Percentiles rank a stretch among this genome's conserved stretches.
phyloP scores from a whole-genome alignment of 2,329 filamentous ascomycete species.

The Byssothecium circinans region DNA sequence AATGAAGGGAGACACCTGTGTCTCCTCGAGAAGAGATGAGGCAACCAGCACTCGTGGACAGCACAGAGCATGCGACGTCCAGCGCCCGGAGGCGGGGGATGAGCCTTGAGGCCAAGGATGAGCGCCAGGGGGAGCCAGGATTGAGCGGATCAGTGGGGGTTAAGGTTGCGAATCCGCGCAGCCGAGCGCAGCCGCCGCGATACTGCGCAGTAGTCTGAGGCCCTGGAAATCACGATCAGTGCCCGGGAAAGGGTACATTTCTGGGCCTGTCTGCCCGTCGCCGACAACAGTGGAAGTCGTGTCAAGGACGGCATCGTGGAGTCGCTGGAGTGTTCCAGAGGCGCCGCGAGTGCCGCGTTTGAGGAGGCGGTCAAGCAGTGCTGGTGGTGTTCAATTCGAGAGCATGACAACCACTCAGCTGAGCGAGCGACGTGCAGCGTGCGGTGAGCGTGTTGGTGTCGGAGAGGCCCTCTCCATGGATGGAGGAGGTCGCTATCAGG shows the following conservation, averaged over 20 bases:
- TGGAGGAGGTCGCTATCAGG: background rate
- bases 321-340: no score
- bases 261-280: background rate
- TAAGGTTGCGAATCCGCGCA: constrained; percentile 2
- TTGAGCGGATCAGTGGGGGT: constrained; percentile 1
- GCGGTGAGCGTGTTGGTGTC: constrained; percentile 2
- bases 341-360: background rate
- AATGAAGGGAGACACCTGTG: background rate
- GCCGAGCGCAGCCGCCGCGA: background rate
- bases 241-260: background rate
- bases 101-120: background rate
- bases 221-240: no score
- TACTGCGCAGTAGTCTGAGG: background rate
- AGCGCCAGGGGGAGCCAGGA: background rate
- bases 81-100: background rate
- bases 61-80: background rate
- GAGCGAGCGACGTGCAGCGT: no score
- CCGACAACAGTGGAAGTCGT: no score
- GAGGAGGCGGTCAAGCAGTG: background rate
- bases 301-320: no score
- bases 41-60: background rate
- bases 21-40: no score
- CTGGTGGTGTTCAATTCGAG: no score
- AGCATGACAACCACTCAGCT: constrained; percentile 17
- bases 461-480: background rate